A percentile compares a stretch with the other conserved stretches of the same genome.
Conservation (phyloP, 2,329 filamentous ascomycete species). For the Xylariales sp. region DNA sequence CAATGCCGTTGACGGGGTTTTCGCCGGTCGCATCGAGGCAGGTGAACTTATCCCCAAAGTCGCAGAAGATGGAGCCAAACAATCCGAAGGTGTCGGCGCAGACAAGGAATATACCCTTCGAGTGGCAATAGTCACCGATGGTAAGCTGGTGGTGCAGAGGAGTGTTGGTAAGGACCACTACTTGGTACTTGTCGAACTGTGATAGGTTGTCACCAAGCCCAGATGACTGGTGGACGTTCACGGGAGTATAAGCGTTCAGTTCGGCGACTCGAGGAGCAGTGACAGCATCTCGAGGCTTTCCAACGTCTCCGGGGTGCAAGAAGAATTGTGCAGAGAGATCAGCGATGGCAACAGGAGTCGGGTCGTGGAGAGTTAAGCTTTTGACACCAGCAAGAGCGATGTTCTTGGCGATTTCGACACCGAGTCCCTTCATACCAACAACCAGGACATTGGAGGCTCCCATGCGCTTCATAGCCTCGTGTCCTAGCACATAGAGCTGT, state of each 20-base stretch:
- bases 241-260: constrained; percentile 92
- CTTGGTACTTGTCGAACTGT: constrained; percentile 85
- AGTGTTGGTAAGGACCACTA: constrained; percentile 84
- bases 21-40: constrained; percentile 88
- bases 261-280: constrained; percentile 89
- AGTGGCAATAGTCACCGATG: constrained; percentile 90
- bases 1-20: constrained; percentile 78
- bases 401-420: constrained; percentile 98
- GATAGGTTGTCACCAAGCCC: constrained; percentile 70
- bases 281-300: constrained; percentile 82
- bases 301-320: constrained; percentile 79
- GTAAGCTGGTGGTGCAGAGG: constrained; percentile 73
- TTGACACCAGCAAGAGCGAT: constrained; percentile 97
- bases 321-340: constrained; percentile 98
- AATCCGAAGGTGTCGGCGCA: constrained; percentile 87
- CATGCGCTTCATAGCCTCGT: constrained; percentile 98
- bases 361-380: constrained; percentile 90
- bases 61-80: constrained; percentile 94
- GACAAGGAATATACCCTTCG: constrained; percentile 87
- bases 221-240: constrained; percentile 65
- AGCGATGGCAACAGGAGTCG: constrained; percentile 73
- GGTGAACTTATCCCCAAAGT: constrained; percentile 93
- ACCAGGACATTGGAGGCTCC: constrained; percentile 90
- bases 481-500: constrained; percentile 67
- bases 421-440: constrained; percentile 85